Evolutionary conservation across 768 basidiomycete species (phyloP).

Genomic region (Lactifluus pinguis): DNA sequence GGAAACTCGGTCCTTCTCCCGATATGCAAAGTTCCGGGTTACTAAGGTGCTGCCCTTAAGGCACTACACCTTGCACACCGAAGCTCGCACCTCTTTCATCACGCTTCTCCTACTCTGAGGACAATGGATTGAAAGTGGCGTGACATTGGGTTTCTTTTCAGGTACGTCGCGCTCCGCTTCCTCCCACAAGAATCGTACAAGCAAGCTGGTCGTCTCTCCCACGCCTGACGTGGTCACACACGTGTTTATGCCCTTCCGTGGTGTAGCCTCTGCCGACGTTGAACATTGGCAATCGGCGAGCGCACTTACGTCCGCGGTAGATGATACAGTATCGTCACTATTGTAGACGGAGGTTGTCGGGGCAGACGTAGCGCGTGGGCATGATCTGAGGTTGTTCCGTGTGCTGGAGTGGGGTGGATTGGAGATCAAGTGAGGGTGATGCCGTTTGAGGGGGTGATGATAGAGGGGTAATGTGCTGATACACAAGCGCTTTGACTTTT

Average conservation of each 20-base stretch:
- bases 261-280: constrained; percentile 24
- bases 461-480: too few species aligned
- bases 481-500: too few species aligned
- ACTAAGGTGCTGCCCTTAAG: constrained; percentile 29
- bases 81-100: constrained; percentile 39
- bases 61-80: constrained; percentile 19
- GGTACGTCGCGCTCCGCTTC: constrained; percentile 36
- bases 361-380: constrained; percentile 23
- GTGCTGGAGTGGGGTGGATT: too few species aligned
- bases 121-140: not conserved
- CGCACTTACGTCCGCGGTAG: constrained; percentile 18
- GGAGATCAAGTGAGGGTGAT: too few species aligned
- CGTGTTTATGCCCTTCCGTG: constrained; percentile 41
- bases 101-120: constrained; percentile 27
- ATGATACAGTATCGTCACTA: constrained; percentile 21
- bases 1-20: constrained; percentile 22
- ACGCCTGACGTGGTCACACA: constrained; percentile 35
- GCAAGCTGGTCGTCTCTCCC: constrained; percentile 31
- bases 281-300: constrained; percentile 23
- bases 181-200: constrained; percentile 36
- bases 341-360: constrained; percentile 31
- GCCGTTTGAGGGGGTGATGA: too few species aligned
- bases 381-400: constrained; percentile 20
- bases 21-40: constrained; percentile 25
- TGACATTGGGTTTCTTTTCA: not conserved